Conservation (phyloP, 2,329 filamentous ascomycete genomes). For the Calonectria ilicicola region DNA sequence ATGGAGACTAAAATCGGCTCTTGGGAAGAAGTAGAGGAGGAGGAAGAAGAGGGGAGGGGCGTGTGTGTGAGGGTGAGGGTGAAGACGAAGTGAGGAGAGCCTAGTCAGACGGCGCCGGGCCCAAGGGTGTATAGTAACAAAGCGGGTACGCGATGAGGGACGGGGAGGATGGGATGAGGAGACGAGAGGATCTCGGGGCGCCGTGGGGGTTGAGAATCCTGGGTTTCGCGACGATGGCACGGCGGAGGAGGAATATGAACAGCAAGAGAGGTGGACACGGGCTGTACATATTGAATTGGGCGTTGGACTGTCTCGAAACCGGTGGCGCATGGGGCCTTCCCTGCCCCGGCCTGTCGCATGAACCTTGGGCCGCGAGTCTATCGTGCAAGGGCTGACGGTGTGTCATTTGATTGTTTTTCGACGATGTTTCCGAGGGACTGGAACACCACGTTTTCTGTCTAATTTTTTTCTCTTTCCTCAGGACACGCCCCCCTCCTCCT, state of each 20-base stretch:
- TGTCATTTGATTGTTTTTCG: neutral
- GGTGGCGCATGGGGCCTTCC: conserved; percentile 21
- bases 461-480: too few relatives aligned
- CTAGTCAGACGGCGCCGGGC: neutral
- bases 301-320: neutral
- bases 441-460: conserved; percentile 6
- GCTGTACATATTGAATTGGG: neutral
- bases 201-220: conserved; percentile 9
- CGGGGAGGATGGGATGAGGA: neutral
- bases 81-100: neutral
- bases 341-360: conserved; percentile 16
- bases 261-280: conserved; percentile 8
- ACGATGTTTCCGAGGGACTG: conserved; percentile 5
- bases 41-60: too few relatives aligned
- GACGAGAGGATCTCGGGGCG: conserved; percentile 2
- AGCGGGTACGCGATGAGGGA: neutral
- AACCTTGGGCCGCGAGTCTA: conserved; percentile 25
- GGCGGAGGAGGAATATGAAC: neutral
- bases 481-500: too few relatives aligned
- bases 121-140: conserved; percentile 1
- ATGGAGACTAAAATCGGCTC: conserved; percentile 18
- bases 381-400: conserved; percentile 5
- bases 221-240: neutral
- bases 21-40: too few relatives aligned
- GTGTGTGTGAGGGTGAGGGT: neutral